Conservation (phyloP, 2,329 filamentous ascomycete genomes). For the Pseudogymnoascus sp. region DNA sequence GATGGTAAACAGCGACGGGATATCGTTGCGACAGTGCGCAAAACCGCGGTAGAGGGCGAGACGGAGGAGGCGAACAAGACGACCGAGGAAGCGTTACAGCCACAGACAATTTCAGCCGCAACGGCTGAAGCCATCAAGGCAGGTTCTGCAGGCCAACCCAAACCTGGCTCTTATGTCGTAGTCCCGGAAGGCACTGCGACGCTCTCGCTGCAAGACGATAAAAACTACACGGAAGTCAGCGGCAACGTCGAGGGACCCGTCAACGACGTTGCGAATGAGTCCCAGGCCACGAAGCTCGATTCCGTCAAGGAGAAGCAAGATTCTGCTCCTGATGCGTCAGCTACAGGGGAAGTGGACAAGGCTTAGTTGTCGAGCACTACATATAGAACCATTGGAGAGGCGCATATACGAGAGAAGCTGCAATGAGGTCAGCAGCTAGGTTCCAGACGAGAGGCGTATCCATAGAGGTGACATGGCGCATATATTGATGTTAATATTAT, state of each 20-base stretch:
- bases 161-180: background rate
- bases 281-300: background rate
- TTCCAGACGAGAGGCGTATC: background rate
- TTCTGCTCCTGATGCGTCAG: background rate
- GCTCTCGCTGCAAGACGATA: background rate
- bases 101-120: background rate
- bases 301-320: background rate
- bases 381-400: background rate
- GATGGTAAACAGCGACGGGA: constrained; percentile 38
- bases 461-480: background rate
- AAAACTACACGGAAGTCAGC: background rate
- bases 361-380: background rate
- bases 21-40: constrained; percentile 43
- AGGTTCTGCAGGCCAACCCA: background rate
- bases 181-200: background rate
- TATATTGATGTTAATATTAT: background rate
- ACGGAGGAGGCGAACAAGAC: background rate
- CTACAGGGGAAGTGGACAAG: background rate
- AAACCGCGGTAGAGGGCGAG: constrained; percentile 17
- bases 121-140: background rate
- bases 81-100: background rate
- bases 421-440: background rate
- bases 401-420: background rate
- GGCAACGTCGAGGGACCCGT: background rate
- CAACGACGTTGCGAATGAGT: background rate